Conservation (phyloP, 176 grass and related monocot species). For the Zea mays region Zm-B73-REFERENCE-NAM-5.0 NC_050096.1:201611501-201612000, state of each 20-base stretch:
- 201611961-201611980: conserved; percentile 70
- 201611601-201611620: conserved; percentile 98
- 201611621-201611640: conserved; percentile 86
- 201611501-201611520: too few relatives aligned
- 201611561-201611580: conserved; percentile 81
- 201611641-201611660: conserved; percentile 57
- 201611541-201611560: not conserved
- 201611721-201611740: conserved; percentile 89
- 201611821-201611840: conserved; percentile 88
- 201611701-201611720: conserved; percentile 90
- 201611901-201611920: conserved; percentile 65
- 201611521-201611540: too few relatives aligned
- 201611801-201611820: conserved; percentile 83
- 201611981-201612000: conserved; percentile 65
- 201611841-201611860: conserved; percentile 80
- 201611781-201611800: conserved; percentile 83
- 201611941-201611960: conserved; percentile 82
- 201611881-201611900: conserved; percentile 85
- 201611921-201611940: conserved; percentile 74
- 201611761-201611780: conserved; percentile 78
- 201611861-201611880: conserved; percentile 99
- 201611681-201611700: conserved; percentile 86
- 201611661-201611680: conserved; percentile 64
- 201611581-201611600: conserved; percentile 86
- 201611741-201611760: conserved; percentile 89